Evolutionary conservation across 257 asterid genomes (phyloP), one percentile per base, ranked within the genome.

Genomic region (Primulina eburnea): DNA sequence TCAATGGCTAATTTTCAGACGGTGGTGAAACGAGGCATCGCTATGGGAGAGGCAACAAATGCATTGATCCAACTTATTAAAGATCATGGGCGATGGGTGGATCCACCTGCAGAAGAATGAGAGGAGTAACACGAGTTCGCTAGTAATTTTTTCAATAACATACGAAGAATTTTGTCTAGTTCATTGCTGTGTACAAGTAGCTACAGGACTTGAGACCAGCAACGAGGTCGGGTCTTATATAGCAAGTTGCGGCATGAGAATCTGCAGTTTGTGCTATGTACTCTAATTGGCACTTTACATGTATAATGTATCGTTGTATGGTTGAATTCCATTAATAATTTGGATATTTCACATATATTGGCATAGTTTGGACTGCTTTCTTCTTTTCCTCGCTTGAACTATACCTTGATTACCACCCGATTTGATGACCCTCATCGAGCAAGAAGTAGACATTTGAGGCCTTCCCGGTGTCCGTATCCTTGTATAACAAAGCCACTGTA

Each of bases 1-100:
- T 38, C 56, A n/a, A 24, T 56, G 57, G 7, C 60, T 5, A 53
- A 68, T 66, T 60, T 56, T 64, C 87, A 90, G 97, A 85, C 88
- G 2, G 95, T 90, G 80, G 91, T 90, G 26, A 75, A 82, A 63
- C 78, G 95, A 66, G 97, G 71, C 18, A 86, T 90, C 18, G 88
- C 80, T 5, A 90, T 90, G 97, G 93, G 81, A 53, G 79, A 76
- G 9, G 97, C 97, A 34, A 90, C 97, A 10, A 91, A 88, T 75
- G 95, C 95, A 0, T 67, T 90, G 79, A 90, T 90, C 80, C 83
- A 90, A 88, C 88, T 88, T 37, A 88, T 90, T 62, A 90, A 90
- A 75, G 97, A 90, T 61, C 80, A 90, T 20, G 95, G 81, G 52
- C 93, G 97, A 50, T 88, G 97, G 97, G 89, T 83, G 34, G 92